Evolutionary conservation across 2,329 filamentous ascomycete species (phyloP).

Genomic region (Gyromitra esculenta): DNA sequence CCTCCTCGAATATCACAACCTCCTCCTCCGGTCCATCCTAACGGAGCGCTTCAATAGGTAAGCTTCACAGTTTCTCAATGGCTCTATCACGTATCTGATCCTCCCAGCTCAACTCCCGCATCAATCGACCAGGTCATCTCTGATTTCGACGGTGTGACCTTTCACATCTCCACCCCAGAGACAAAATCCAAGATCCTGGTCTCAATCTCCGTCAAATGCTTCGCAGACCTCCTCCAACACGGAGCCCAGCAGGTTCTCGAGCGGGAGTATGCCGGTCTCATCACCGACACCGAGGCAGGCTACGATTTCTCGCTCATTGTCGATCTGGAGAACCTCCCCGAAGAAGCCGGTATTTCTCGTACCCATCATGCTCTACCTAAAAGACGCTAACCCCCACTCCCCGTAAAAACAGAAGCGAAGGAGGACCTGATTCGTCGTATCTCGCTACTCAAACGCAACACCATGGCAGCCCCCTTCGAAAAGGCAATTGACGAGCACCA

Average conservation of each 20-base stretch:
- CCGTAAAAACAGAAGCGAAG: constrained; percentile 71
- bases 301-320: constrained; percentile 96
- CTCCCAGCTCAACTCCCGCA: constrained; percentile 77
- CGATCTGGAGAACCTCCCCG: constrained; percentile 86
- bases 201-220: constrained; percentile 95
- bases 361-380: neutral
- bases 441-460: constrained; percentile 93
- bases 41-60: constrained; percentile 94
- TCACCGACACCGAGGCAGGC: constrained; percentile 84
- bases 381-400: neutral
- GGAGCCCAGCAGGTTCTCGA: constrained; percentile 90
- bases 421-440: constrained; percentile 88
- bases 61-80: constrained; percentile 56
- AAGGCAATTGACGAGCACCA: constrained; percentile 95
- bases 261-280: constrained; percentile 93
- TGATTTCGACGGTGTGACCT: constrained; percentile 98
- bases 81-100: neutral
- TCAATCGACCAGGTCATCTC: constrained; percentile 98
- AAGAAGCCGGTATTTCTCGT: constrained; percentile 71
- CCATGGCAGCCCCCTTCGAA: constrained; percentile 98
- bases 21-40: constrained; percentile 93
- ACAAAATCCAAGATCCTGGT: constrained; percentile 92
- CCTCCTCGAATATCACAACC: constrained; percentile 98
- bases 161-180: constrained; percentile 97
- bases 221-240: constrained; percentile 87